Evolutionary conservation across 768 basidiomycete species (phyloP).

Genomic region (Tylopilus cervinicoccineus): DNA sequence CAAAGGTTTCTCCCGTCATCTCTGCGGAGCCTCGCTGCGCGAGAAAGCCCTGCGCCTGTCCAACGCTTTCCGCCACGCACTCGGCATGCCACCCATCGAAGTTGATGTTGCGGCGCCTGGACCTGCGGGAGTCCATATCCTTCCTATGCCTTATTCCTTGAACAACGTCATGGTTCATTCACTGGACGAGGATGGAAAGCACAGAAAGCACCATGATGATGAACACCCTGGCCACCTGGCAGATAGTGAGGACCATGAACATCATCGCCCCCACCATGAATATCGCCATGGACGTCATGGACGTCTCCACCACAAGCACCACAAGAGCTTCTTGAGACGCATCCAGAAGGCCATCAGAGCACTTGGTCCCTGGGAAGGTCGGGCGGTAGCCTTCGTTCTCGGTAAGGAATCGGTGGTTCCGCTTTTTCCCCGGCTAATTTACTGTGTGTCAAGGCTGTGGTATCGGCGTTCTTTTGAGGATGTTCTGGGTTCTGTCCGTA

Average conservation of each 20-base stretch:
- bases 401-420: slow-evolving; percentile 40
- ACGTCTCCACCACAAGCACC: slow-evolving; percentile 27
- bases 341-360: slow-evolving; percentile 62
- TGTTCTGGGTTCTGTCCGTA: slow-evolving; percentile 71
- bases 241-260: slow-evolving; percentile 1
- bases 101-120: slow-evolving; percentile 1
- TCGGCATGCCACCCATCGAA: slow-evolving; percentile 52
- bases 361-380: slow-evolving; percentile 80
- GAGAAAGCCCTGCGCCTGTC: slow-evolving; percentile 50
- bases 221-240: neutral
- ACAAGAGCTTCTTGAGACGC: slow-evolving; percentile 51
- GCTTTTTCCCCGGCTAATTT: neutral
- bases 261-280: slow-evolving; percentile 5
- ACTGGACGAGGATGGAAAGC: slow-evolving; percentile 8
- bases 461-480: slow-evolving; percentile 75
- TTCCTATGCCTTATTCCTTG: slow-evolving; percentile 14
- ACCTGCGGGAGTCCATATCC: slow-evolving; percentile 29
- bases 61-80: slow-evolving; percentile 50
- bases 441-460: slow-evolving; percentile 57
- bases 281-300: slow-evolving; percentile 13
- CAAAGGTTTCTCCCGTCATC: slow-evolving; percentile 19
- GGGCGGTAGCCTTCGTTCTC: slow-evolving; percentile 78
- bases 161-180: slow-evolving; percentile 1
- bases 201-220: slow-evolving; percentile 3
- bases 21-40: slow-evolving; percentile 36